Base-by-base conservation (phyloP, 768 basidiomycete genomes). In the Suillus cothurnatus region DNA sequence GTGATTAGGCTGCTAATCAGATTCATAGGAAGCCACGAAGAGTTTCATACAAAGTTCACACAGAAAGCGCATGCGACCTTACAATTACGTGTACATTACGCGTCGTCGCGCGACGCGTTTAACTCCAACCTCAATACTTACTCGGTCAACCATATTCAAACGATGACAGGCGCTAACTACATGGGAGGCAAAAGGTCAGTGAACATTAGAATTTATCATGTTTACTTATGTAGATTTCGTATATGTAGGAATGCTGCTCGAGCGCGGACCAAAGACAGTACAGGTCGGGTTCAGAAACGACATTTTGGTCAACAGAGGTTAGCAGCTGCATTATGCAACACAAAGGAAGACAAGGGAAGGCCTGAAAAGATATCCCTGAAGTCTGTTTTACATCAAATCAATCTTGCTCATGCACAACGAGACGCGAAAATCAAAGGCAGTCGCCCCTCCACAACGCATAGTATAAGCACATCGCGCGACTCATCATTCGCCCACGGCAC, bases 161-260 rank as follows among this genome's bases (percentile, higher is more conserved):
- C 19, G 38, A 89, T 90, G 88, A 77, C 78, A 26, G 89, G 90
- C 7, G 90, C 88, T 36, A 91, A 91, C 69, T 91, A 91, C 67
- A 91, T 89, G 88, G 90, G 90, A 28, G 90, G 90, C 15, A 88
- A 85, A 77, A 81, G 87, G 89, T 88, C 57, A 41, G 74, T 23
- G 61, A 63, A 19, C 49, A n/a, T 11, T 14, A 28, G 45, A 39
- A 43, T 36, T 50, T 36, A 17, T 28, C 12, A 26, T 56, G 52
- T 61, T 61, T 23, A 26, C 23, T n/a, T 38, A n/a, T n/a, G n/a
- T n/a, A 59, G 21, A 55, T 49, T 26, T 21, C 17, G 15, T 15
- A 26, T 63, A 58, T 12, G 45, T 63, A 91, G 90, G 70, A 91
- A 86, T 70, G 80, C 81, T 1, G 85, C 84, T 23, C 86, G 83